Base-by-base conservation (phyloP, 2,329 filamentous ascomycete species). In the Sordariomycetes sp. region DNA sequence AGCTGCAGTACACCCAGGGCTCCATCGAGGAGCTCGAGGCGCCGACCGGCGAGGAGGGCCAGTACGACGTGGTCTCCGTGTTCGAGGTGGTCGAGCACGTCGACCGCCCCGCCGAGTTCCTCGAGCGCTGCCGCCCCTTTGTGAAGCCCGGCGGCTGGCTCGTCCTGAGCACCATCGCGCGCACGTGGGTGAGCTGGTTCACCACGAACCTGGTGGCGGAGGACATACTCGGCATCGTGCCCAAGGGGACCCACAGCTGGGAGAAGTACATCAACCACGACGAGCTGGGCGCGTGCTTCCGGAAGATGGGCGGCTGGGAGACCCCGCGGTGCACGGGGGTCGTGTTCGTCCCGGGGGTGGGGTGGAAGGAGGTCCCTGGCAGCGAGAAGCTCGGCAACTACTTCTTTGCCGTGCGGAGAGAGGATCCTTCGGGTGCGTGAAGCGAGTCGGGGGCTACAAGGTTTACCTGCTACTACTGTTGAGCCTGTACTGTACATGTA, bases 21-120 rank as follows among this genome's bases (percentile, higher is more conserved):
- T 83, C 88, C 0, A 85, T 97, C 63, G 93, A 97, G 73, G 76
- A 82, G 3, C 76, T 94, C 0, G 71, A 75, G 0, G 54, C 70
- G 5, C 78, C 77, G 2, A 61, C 60, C 20, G 66, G 65, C 1
- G 63, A 65, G 5, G 67, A 68, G 16, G 69, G 77, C 3, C 75
- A 79, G 14, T 94, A 85, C 73, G 91, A 97, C 69, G 73, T 97
- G 1, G 85, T 99, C 11, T 88, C 88, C 1, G 71, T 96, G 7
- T 99, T 97, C 71, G 94, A 99, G 72, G 94, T 99, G 4, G 81
- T 99, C 58, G 94, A 99, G 73, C 94, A 99, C 71, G 88, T 99
- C 60, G 84, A 87, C 59, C 77, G 83, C 24, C 90, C 90, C 0
- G 81, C 83, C 0, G 76, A 82, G 3, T 96, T 97, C 64, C 80